Conservation (phyloP, 2,329 filamentous ascomycete genomes). For the Fusarium incarnatum region DNA sequence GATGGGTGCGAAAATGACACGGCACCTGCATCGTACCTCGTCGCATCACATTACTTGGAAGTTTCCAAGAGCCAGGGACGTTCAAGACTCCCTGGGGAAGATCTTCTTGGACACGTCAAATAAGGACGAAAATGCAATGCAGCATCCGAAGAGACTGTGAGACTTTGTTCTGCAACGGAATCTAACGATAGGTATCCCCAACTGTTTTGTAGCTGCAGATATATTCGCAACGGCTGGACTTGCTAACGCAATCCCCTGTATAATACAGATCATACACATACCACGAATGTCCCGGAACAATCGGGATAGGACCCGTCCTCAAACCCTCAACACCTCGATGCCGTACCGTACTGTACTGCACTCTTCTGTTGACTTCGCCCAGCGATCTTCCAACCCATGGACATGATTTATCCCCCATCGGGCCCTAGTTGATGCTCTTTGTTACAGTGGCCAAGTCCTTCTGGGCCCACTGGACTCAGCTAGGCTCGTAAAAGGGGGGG, state of each 20-base stretch:
- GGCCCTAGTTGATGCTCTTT: constrained; percentile 16
- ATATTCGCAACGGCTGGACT: neutral
- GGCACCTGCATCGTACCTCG: constrained; percentile 27
- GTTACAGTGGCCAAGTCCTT: constrained; percentile 25
- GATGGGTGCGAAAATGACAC: constrained; percentile 36
- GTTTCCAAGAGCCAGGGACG: constrained; percentile 2
- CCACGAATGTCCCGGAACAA: constrained; percentile 11
- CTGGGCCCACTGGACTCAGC: constrained; percentile 21
- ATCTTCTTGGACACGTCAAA: constrained; percentile 18
- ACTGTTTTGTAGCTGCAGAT: neutral
- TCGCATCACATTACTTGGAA: neutral
- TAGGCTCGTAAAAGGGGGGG: constrained; percentile 22
- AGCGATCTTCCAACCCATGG: constrained; percentile 20
- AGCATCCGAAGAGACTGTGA: neutral
- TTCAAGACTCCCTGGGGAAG: constrained; percentile 25
- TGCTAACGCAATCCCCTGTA: constrained; percentile 7
- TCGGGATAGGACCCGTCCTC: constrained; percentile 30
- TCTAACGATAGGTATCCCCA: neutral
- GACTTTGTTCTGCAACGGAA: neutral
- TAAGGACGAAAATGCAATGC: constrained; percentile 2
- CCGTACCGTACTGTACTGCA: neutral
- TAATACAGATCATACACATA: neutral
- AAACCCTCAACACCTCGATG: constrained; percentile 6
- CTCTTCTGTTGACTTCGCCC: constrained; percentile 20
- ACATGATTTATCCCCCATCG: constrained; percentile 27